Evolutionary conservation across 495 filamentous ascomycete genomes (phyloP).

Genomic region (Aspergillus ostianus): DNA sequence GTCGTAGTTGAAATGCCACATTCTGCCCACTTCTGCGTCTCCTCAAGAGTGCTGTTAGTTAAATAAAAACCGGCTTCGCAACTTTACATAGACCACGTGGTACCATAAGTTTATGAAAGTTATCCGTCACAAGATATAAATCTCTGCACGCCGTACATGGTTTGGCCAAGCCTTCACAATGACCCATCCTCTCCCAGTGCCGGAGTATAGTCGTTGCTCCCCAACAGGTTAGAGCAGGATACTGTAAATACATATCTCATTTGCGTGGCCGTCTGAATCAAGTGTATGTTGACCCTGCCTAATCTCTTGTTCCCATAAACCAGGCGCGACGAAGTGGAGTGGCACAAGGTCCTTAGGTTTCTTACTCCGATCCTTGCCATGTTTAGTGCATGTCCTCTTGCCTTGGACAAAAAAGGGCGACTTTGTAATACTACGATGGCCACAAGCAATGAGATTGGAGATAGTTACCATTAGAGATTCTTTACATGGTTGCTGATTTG

Average conservation of each 20-base stretch:
- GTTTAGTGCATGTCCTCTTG: conserved; percentile 3
- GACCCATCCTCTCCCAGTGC: not conserved
- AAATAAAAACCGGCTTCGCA: no score
- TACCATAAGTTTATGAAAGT: no score
- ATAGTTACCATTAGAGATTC: conserved; percentile 28
- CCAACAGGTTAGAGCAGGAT: not conserved
- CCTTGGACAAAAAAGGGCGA: conserved; percentile 1
- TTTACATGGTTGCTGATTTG: not conserved
- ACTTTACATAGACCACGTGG: no score
- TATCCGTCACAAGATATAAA: no score
- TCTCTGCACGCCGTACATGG: no score
- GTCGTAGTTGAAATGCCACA: not conserved
- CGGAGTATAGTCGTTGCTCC: conserved; percentile 2
- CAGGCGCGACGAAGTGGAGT: conserved; percentile 4
- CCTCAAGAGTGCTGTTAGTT: not conserved
- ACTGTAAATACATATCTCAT: conserved; percentile 1
- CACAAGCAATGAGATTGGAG: conserved; percentile 9
- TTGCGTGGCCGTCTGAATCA: conserved; percentile 3
- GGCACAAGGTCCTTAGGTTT: conserved; percentile 1
- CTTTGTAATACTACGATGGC: conserved; percentile 8
- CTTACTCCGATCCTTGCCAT: conserved; percentile 2
- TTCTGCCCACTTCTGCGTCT: not conserved
- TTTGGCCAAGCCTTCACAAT: conserved; percentile 1
- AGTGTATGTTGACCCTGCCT: conserved; percentile 1
- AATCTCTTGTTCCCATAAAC: conserved; percentile 4